Percentiles rank a stretch among this genome's conserved stretches.
Evolutionary conservation across 2,329 filamentous ascomycete species (phyloP).

Genomic region (Diplocarpon mali): DNA sequence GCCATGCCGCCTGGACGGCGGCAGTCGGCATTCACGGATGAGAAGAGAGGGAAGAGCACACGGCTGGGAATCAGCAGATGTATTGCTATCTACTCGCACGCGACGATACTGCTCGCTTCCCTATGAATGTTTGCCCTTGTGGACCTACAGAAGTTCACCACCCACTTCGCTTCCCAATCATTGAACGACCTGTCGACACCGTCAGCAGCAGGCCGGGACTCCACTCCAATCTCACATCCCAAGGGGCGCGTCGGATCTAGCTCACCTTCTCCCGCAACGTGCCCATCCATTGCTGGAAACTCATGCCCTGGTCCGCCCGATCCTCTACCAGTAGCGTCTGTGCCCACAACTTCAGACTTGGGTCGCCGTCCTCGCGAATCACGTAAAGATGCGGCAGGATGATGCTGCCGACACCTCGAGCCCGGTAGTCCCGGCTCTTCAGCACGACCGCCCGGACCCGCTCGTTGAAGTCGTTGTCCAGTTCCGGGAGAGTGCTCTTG

Average conservation of each 20-base stretch:
- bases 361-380: conserved; percentile 90
- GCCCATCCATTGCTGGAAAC: conserved; percentile 87
- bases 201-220: conserved; percentile 20
- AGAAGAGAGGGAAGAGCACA: too few species aligned
- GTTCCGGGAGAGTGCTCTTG: conserved; percentile 74
- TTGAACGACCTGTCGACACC: conserved; percentile 23
- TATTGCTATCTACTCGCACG: neutral
- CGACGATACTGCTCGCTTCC: neutral
- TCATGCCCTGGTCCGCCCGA: conserved; percentile 85
- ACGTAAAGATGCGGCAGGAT: conserved; percentile 87
- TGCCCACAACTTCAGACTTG: conserved; percentile 89
- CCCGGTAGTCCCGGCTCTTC: conserved; percentile 81
- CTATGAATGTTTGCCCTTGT: conserved; percentile 14
- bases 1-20: too few species aligned
- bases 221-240: conserved; percentile 1
- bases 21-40: too few species aligned
- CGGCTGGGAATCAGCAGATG: neutral
- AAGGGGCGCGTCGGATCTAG: conserved; percentile 11
- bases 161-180: conserved; percentile 9
- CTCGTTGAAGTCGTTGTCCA: conserved; percentile 96
- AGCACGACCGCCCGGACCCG: conserved; percentile 79
- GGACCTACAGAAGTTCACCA: conserved; percentile 16
- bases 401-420: conserved; percentile 85
- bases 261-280: conserved; percentile 87
- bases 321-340: conserved; percentile 94